A percentile compares a stretch with the other conserved stretches of the same genome.
Conservation (phyloP, 129 eudicot species). For the Centaurea solstitialis region DNA sequence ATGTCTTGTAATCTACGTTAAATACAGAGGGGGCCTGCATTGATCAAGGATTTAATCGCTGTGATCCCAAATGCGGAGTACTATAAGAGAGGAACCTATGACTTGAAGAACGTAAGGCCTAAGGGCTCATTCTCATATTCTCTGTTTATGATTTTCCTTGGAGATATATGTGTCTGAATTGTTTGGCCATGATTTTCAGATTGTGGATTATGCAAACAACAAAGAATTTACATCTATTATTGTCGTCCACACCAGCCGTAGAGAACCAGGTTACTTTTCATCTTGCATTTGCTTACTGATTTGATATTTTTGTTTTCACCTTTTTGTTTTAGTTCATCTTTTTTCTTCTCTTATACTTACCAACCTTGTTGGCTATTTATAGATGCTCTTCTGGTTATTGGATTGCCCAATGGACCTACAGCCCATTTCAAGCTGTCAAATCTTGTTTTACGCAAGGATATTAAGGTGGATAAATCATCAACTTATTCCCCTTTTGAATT, state of each 20-base stretch:
- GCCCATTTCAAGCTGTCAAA: slow-evolving; percentile 94
- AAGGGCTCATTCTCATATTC: neutral
- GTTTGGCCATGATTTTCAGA: slow-evolving; percentile 41
- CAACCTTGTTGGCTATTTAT: neutral
- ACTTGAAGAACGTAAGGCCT: slow-evolving; percentile 73
- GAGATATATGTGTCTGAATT: neutral
- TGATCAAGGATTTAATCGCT: slow-evolving; percentile 70
- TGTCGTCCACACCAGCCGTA: slow-evolving; percentile 91
- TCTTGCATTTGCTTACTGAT: neutral
- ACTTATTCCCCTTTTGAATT: neutral
- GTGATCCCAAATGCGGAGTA: slow-evolving; percentile 81
- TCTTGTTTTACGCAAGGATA: slow-evolving; percentile 81
- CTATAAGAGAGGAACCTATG: slow-evolving; percentile 96
- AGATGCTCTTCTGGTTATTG: slow-evolving; percentile 88
- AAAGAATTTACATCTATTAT: slow-evolving; percentile 83
- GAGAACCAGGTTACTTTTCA: slow-evolving; percentile 82
- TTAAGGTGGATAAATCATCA: slow-evolving; percentile 52
- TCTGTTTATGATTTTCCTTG: neutral
- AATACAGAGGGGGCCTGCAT: slow-evolving; percentile 87
- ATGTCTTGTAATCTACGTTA: neutral
- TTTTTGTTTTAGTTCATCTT: neutral
- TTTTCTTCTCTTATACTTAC: neutral
- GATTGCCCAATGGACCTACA: slow-evolving; percentile 94
- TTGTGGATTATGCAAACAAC: slow-evolving; percentile 78
- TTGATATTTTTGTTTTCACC: neutral